Percentiles rank a stretch among this genome's conserved stretches.
Evolutionary conservation across 2,329 filamentous ascomycete species (phyloP).

Genomic region (Remersonia thermophila): DNA sequence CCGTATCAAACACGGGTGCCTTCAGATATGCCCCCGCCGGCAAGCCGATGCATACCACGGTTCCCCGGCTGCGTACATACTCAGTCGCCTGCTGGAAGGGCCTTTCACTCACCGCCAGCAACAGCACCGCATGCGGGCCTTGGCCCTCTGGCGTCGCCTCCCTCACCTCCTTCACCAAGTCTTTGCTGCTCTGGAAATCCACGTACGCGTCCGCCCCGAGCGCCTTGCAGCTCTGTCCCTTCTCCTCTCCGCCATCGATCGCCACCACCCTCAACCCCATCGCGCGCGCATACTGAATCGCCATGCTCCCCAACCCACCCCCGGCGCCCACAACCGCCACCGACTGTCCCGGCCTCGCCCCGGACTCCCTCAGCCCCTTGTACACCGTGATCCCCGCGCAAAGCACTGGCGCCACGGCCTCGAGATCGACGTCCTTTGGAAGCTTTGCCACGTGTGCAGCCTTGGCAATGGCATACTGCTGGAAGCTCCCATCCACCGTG

Average conservation of each 20-base stretch:
- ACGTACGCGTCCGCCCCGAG: constrained; percentile 65
- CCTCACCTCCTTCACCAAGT: constrained; percentile 77
- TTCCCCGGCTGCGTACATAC: constrained; percentile 74
- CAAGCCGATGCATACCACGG: constrained; percentile 79
- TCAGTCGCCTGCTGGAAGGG: constrained; percentile 90
- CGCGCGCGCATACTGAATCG: constrained; percentile 77
- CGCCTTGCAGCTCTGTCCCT: constrained; percentile 54
- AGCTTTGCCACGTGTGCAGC: constrained; percentile 75
- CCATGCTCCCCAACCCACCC: constrained; percentile 58
- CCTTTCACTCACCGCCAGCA: constrained; percentile 78
- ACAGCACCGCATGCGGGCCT: constrained; percentile 75
- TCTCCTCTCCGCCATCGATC: constrained; percentile 75
- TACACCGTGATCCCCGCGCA: constrained; percentile 65
- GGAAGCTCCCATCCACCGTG: constrained; percentile 86
- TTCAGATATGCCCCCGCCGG: constrained; percentile 68
- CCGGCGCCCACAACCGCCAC: constrained; percentile 66
- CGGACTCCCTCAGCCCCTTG: constrained; percentile 63
- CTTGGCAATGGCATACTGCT: constrained; percentile 83
- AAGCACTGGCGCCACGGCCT: constrained; percentile 61
- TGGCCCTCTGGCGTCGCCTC: constrained; percentile 65
- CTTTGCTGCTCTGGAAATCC: constrained; percentile 65
- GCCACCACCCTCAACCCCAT: constrained; percentile 76
- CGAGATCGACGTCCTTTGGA: constrained; percentile 63
- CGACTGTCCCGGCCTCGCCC: constrained; percentile 51
- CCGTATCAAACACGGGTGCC: constrained; percentile 80